These are phyloP conservation scores for Russula lepida DNA, from an alignment of 768 basidiomycete genomes.

Conservation along the genomic window DNA sequence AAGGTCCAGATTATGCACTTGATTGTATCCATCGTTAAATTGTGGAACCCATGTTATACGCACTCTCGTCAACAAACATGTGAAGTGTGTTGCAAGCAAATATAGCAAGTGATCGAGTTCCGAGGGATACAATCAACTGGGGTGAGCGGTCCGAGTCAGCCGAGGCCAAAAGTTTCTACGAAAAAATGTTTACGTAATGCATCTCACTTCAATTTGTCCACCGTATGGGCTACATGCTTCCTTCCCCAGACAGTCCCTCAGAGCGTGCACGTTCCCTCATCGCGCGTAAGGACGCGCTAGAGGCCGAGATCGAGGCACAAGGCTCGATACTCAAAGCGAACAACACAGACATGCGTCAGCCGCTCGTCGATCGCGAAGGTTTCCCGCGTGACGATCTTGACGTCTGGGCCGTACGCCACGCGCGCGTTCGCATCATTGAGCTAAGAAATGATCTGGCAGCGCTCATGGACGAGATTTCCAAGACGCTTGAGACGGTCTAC, in stretches of 20 bases:
- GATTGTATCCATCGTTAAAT: too few relatives aligned
- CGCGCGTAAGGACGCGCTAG: slow-evolving; percentile 59
- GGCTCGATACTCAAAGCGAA: slow-evolving; percentile 56
- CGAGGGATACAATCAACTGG: too few relatives aligned
- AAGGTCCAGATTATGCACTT: too few relatives aligned
- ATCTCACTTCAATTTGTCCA: too few relatives aligned
- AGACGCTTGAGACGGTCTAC: slow-evolving; percentile 63
- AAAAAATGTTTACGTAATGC: too few relatives aligned
- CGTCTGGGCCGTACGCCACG: slow-evolving; percentile 66
- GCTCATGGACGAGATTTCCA: slow-evolving; percentile 58
- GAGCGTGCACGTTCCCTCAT: slow-evolving; percentile 60
- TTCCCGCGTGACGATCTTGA: slow-evolving; percentile 87
- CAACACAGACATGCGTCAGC: slow-evolving; percentile 54
- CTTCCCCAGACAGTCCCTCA: slow-evolving; percentile 28
- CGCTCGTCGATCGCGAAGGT: slow-evolving; percentile 79
- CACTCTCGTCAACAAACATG: too few relatives aligned
- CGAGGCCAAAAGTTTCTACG: too few relatives aligned
- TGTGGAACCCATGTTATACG: too few relatives aligned
- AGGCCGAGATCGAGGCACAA: slow-evolving; percentile 59
- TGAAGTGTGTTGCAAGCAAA: too few relatives aligned
- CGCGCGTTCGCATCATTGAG: slow-evolving; percentile 71
- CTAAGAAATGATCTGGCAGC: slow-evolving; percentile 68
- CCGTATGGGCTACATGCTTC: slow-evolving; percentile 22
- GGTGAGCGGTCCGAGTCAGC: not conserved
- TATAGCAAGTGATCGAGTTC: too few relatives aligned